A percentile compares a stretch with the other conserved stretches of the same genome.
Evolutionary conservation across 106 monocot genomes (phyloP).

Genomic region (Platanthera guangdongensis): DNA sequence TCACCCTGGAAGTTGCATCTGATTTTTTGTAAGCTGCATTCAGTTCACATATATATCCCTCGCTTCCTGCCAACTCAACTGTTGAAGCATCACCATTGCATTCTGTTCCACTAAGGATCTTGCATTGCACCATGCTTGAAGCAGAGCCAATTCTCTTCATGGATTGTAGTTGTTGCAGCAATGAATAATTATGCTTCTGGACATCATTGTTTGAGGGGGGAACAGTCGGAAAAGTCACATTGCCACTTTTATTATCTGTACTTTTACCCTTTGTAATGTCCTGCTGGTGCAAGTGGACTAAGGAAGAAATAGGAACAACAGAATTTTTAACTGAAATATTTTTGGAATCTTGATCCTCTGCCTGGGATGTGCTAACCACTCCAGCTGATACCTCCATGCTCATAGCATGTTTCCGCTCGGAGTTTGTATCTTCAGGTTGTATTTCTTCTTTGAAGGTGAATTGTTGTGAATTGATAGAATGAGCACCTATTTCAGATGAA

Average conservation of each 20-base stretch:
- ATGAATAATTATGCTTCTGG: conserved; percentile 50
- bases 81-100: conserved; percentile 1
- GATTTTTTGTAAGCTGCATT: conserved; percentile 18
- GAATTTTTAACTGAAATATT: conserved; percentile 26
- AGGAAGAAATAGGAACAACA: conserved; percentile 15
- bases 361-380: conserved; percentile 11
- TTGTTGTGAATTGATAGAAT: conserved; percentile 31
- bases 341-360: conserved; percentile 24
- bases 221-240: conserved; percentile 16
- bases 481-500: conserved; percentile 25
- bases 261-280: conserved; percentile 2
- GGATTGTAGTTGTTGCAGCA: conserved; percentile 75
- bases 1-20: conserved; percentile 35
- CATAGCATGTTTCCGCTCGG: conserved; percentile 20
- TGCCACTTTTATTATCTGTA: conserved; percentile 11
- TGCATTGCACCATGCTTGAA: conserved; percentile 28
- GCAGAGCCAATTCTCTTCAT: conserved; percentile 48
- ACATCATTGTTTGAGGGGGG: conserved; percentile 17
- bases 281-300: conserved; percentile 18
- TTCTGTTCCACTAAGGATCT: conserved; percentile 47
- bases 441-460: conserved; percentile 23
- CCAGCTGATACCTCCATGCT: conserved; percentile 9
- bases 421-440: conserved; percentile 15
- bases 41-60: conserved; percentile 11
- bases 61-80: too few species aligned